A percentile compares a stretch with the other conserved stretches of the same genome.
Conservation (phyloP, 306 rosid species). For the Cyamopsis tetragonoloba region DNA sequence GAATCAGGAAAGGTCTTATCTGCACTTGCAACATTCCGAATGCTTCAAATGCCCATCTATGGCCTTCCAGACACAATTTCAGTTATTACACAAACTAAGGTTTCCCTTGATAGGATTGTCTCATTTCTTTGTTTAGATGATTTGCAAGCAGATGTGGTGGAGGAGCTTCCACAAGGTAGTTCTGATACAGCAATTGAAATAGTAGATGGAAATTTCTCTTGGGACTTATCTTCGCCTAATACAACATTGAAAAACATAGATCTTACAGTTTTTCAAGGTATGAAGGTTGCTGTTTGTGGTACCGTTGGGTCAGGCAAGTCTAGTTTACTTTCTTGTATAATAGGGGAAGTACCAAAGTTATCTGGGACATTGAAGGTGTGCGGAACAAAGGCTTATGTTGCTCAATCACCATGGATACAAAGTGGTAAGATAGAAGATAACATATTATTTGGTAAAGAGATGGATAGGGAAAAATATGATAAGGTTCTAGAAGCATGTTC, state of each 20-base stretch:
- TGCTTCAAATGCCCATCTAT: slow-evolving; percentile 78
- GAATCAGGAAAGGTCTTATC: slow-evolving; percentile 88
- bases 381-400: slow-evolving; percentile 81
- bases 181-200: slow-evolving; percentile 59
- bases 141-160: slow-evolving; percentile 51
- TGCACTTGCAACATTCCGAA: slow-evolving; percentile 75
- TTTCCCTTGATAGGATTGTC: slow-evolving; percentile 75
- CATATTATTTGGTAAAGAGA: slow-evolving; percentile 66
- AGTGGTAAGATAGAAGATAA: slow-evolving; percentile 80
- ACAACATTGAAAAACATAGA: slow-evolving; percentile 52
- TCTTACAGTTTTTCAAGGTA: slow-evolving; percentile 49
- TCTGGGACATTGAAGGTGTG: slow-evolving; percentile 63
- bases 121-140: slow-evolving; percentile 70
- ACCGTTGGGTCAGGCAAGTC: slow-evolving; percentile 90
- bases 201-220: slow-evolving; percentile 68
- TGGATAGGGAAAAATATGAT: slow-evolving; percentile 67
- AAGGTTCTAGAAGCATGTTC: slow-evolving; percentile 79
- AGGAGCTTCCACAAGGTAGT: slow-evolving; percentile 62
- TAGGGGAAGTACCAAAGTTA: slow-evolving; percentile 81
- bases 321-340: slow-evolving; percentile 71
- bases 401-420: slow-evolving; percentile 93
- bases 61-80: slow-evolving; percentile 65
- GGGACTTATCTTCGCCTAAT: slow-evolving; percentile 54
- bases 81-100: slow-evolving; percentile 71
- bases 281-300: slow-evolving; percentile 86